A percentile compares a stretch with the other conserved stretches of the same genome.
These are phyloP conservation scores for Diaporthe caulivora DNA, from an alignment of 2,329 filamentous ascomycete species.

Conservation along the genomic window DNA sequence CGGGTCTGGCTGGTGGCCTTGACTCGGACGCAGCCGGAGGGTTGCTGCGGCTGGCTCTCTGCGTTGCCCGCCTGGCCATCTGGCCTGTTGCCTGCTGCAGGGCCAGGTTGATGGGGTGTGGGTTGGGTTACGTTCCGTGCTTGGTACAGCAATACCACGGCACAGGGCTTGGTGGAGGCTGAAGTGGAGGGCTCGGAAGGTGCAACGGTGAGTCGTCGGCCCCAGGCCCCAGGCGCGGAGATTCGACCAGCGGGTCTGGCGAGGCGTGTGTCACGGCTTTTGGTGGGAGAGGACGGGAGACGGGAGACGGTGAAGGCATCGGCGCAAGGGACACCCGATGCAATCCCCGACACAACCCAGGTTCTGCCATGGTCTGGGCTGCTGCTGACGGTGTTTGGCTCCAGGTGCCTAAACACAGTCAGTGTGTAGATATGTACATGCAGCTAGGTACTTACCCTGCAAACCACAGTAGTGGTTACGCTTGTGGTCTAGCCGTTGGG, in stretches of 20 bases:
- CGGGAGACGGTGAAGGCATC: slow-evolving; percentile 19
- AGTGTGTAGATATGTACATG: too few species aligned
- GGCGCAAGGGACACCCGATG: not conserved
- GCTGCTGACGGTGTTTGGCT: not conserved
- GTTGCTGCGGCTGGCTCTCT: not conserved
- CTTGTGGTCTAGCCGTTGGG: not conserved
- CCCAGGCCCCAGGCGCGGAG: slow-evolving; percentile 21
- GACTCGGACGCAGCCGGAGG: slow-evolving; percentile 12
- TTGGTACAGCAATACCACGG: not conserved
- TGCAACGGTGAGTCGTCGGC: slow-evolving; percentile 27
- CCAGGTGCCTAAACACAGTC: not conserved
- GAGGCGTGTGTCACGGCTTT: slow-evolving; percentile 24
- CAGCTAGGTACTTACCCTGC: not conserved
- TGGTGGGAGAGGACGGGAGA: not conserved
- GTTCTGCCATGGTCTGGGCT: not conserved
- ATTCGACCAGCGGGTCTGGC: slow-evolving; percentile 28
- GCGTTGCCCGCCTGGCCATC: not conserved
- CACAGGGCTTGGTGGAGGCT: slow-evolving; percentile 15
- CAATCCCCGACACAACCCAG: slow-evolving; percentile 7
- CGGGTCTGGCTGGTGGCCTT: not conserved
- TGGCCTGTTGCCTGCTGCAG: not conserved
- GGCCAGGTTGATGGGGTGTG: not conserved
- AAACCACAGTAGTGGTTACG: not conserved
- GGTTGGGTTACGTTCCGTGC: slow-evolving; percentile 2
- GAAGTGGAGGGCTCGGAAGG: slow-evolving; percentile 27